Evolutionary conservation across 2,329 filamentous ascomycete species (phyloP).

Genomic region (Phyllosticta citribraziliensis): DNA sequence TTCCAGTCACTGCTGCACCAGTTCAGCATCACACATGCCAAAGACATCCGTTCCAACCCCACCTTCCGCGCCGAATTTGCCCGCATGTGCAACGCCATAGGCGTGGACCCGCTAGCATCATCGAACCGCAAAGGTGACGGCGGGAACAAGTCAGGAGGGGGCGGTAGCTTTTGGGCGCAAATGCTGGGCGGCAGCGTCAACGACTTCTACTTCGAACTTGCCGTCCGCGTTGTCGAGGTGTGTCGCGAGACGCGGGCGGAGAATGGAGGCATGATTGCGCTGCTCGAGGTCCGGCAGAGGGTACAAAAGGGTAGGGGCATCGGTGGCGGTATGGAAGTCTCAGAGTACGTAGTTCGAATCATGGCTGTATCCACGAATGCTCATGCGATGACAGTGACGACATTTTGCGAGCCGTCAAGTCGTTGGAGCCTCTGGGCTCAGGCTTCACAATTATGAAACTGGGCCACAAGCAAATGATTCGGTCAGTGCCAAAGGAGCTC

Average conservation of each 20-base stretch:
- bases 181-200: slow-evolving; percentile 85
- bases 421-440: slow-evolving; percentile 75
- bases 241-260: slow-evolving; percentile 77
- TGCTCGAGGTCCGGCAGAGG: slow-evolving; percentile 68
- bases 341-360: slow-evolving; percentile 48
- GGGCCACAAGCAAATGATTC: slow-evolving; percentile 76
- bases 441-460: slow-evolving; percentile 79
- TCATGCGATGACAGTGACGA: slow-evolving; percentile 55
- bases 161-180: slow-evolving; percentile 77
- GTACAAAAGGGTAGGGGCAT: slow-evolving; percentile 65
- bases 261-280: slow-evolving; percentile 84
- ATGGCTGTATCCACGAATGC: slow-evolving; percentile 1
- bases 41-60: slow-evolving; percentile 92
- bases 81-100: slow-evolving; percentile 95
- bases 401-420: slow-evolving; percentile 77
- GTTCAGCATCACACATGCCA: slow-evolving; percentile 88
- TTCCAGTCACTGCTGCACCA: slow-evolving; percentile 93
- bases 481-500: slow-evolving; percentile 87
- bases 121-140: slow-evolving; percentile 34
- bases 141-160: slow-evolving; percentile 40
- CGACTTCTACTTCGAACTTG: slow-evolving; percentile 97
- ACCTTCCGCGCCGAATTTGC: slow-evolving; percentile 94
- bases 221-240: slow-evolving; percentile 88
- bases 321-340: slow-evolving; percentile 66
- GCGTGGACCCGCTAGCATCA: slow-evolving; percentile 78